A percentile compares a stretch with the other conserved stretches of the same genome.
Conservation (phyloP, 2,329 filamentous ascomycete genomes). For the Cordyceps militaris region DNA sequence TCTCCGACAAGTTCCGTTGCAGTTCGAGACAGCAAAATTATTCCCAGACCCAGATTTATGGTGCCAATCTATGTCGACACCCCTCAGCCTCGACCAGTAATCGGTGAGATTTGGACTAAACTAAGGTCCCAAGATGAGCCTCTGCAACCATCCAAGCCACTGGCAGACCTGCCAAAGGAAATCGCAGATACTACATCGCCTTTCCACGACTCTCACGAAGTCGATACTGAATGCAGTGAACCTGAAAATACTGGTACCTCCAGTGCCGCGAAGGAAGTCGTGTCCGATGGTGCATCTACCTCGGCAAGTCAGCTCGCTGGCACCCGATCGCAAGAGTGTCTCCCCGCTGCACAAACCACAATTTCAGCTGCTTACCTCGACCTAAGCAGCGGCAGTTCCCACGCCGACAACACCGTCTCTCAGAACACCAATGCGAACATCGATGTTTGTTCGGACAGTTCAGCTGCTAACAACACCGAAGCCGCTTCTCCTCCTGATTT, state of each 20-base stretch:
- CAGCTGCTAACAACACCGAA: not conserved
- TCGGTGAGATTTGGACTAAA: constrained; percentile 2
- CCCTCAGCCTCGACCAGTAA: not conserved
- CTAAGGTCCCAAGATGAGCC: not conserved
- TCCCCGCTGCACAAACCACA: not conserved
- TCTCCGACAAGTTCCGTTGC: constrained; percentile 6
- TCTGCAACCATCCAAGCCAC: not conserved
- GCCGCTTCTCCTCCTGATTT: not conserved
- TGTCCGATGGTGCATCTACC: not conserved
- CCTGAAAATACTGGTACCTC: not conserved
- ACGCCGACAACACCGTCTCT: not conserved
- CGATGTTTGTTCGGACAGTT: not conserved
- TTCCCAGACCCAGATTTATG: constrained; percentile 16
- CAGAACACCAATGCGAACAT: not conserved
- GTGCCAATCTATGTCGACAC: constrained; percentile 5
- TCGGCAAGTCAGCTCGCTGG: not conserved
- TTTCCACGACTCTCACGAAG: constrained; percentile 1
- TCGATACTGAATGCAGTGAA: not conserved
- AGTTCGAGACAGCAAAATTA: constrained; percentile 11
- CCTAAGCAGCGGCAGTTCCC: not conserved
- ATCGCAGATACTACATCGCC: not conserved
- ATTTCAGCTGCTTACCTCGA: not conserved
- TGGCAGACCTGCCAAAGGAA: not conserved
- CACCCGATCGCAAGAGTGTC: not conserved
- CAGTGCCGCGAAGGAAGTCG: not conserved